Conservation (phyloP, 306 rosid genomes). For the Vicia villosa region DNA sequence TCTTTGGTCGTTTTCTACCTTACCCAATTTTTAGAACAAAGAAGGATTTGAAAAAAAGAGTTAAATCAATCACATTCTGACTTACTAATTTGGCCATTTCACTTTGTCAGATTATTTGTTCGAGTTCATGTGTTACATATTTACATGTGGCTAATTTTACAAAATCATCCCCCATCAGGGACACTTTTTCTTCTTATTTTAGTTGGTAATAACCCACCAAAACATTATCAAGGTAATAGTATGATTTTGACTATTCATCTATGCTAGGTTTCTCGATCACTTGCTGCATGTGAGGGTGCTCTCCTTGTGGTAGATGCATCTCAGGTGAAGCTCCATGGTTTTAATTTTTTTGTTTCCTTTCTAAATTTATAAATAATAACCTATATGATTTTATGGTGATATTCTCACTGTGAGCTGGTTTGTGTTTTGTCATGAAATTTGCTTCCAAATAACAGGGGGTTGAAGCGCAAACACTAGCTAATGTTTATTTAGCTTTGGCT, state of each 20-base stretch:
- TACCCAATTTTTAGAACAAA: constrained; percentile 14
- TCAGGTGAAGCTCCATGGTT: constrained; percentile 56
- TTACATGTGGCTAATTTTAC: not conserved
- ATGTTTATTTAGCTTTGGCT: constrained; percentile 90
- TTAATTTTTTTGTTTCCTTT: constrained; percentile 13
- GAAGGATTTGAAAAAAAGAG: not conserved
- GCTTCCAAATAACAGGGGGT: constrained; percentile 65
- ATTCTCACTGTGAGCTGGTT: constrained; percentile 18
- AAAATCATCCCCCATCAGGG: not conserved
- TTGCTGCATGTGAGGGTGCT: constrained; percentile 98
- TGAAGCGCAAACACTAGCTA: constrained; percentile 93
- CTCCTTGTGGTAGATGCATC: constrained; percentile 96
- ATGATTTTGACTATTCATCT: constrained; percentile 36
- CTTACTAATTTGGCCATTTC: constrained; percentile 10
- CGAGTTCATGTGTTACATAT: constrained; percentile 12
- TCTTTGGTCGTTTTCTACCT: constrained; percentile 14
- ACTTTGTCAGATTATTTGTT: not conserved
- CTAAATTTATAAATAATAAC: constrained; percentile 15
- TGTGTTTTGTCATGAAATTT: constrained; percentile 15
- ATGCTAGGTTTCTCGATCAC: constrained; percentile 83
- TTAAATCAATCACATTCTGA: constrained; percentile 14
- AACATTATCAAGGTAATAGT: constrained; percentile 6
- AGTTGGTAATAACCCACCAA: not conserved
- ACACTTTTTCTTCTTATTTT: not conserved
- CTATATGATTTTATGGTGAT: constrained; percentile 10